These are phyloP conservation scores for Aspergillus sp. DNA, from an alignment of 2,329 filamentous ascomycete genomes.

Conservation along the genomic window DNA sequence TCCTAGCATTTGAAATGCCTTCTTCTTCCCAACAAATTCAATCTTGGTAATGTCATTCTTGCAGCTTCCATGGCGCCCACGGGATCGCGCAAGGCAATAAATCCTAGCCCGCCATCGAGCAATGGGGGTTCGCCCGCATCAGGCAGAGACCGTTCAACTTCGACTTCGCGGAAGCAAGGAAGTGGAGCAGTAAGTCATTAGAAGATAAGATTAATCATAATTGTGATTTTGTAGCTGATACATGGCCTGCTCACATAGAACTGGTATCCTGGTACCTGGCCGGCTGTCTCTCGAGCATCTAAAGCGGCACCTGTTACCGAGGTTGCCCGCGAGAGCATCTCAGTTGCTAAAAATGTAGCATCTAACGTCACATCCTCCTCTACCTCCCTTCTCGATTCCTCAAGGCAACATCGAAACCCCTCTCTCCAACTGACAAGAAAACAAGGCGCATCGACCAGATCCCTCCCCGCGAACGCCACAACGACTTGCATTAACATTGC, in stretches of 20 bases:
- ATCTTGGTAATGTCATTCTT: conserved; percentile 29
- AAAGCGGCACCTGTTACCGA: conserved; percentile 47
- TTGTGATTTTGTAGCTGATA: conserved; percentile 5
- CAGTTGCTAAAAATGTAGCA: conserved; percentile 34
- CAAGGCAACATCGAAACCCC: conserved; percentile 25
- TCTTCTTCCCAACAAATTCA: conserved; percentile 4
- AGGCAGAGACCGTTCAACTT: conserved; percentile 18
- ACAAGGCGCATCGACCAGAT: conserved; percentile 36
- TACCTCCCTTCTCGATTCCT: conserved; percentile 19
- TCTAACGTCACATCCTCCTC: conserved; percentile 31
- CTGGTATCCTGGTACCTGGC: conserved; percentile 46
- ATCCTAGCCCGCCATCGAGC: conserved; percentile 31
- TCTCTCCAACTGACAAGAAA: conserved; percentile 41
- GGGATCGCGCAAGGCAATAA: conserved; percentile 42
- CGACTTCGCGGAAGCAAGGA: conserved; percentile 20
- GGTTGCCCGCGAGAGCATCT: conserved; percentile 47
- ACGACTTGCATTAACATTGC: conserved; percentile 44
- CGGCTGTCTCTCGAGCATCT: conserved; percentile 28
- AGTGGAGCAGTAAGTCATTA: conserved; percentile 24
- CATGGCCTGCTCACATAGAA: conserved; percentile 20
- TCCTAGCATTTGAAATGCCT: neutral
- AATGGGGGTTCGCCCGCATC: conserved; percentile 14
- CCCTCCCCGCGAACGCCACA: conserved; percentile 40
- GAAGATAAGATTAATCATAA: conserved; percentile 1
- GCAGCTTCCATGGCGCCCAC: conserved; percentile 31